These are phyloP conservation scores for Monilinia aucupariae DNA, from an alignment of 2,329 filamentous ascomycete genomes.

Conservation along the genomic window DNA sequence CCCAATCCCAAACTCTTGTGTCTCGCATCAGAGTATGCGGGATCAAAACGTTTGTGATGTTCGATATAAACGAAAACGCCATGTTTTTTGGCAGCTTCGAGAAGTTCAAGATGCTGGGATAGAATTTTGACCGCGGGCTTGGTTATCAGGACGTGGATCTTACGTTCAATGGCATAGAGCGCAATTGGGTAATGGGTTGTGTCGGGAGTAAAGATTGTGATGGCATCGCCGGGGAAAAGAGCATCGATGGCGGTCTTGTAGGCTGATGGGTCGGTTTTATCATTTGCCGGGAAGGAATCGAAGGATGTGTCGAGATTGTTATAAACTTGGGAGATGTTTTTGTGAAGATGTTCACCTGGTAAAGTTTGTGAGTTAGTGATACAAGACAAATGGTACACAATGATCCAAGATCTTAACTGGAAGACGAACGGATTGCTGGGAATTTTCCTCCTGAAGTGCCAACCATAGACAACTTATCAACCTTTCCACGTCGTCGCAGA, in stretches of 20 bases:
- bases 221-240: constrained; percentile 74
- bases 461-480: constrained; percentile 80
- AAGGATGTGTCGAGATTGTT: constrained; percentile 86
- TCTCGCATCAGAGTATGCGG: constrained; percentile 82
- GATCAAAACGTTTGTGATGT: constrained; percentile 95
- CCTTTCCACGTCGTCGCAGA: constrained; percentile 80
- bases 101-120: constrained; percentile 69
- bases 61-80: constrained; percentile 89
- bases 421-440: constrained; percentile 71
- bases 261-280: constrained; percentile 66
- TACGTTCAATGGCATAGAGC: constrained; percentile 81
- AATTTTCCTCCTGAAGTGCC: constrained; percentile 86
- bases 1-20: constrained; percentile 71
- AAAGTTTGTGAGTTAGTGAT: background rate
- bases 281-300: constrained; percentile 72
- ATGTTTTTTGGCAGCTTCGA: constrained; percentile 65
- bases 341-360: constrained; percentile 71
- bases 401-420: background rate
- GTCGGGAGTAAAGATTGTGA: constrained; percentile 95
- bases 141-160: constrained; percentile 86
- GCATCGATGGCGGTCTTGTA: constrained; percentile 88
- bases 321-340: constrained; percentile 84
- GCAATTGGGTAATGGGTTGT: constrained; percentile 90
- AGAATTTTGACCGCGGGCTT: constrained; percentile 89
- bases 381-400: background rate